phyloP scores from a whole-genome alignment of 2,329 filamentous ascomycete genomes.

The Xylariaceae sp. region DNA sequence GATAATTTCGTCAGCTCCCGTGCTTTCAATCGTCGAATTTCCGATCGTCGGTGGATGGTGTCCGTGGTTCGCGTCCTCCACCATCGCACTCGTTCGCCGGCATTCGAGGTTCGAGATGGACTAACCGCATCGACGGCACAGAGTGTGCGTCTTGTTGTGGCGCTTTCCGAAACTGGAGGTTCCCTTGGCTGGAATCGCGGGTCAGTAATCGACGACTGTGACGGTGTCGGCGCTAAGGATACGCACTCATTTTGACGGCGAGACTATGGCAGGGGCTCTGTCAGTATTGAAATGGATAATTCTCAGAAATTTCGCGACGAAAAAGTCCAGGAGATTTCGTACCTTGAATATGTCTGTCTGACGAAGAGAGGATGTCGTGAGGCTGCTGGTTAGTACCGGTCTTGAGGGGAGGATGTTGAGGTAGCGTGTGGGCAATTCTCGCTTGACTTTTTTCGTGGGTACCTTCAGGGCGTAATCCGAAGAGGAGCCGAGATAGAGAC shows the following conservation, averaged over 20 bases:
- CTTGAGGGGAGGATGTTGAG: slow-evolving; percentile 18
- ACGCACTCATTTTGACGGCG: slow-evolving; percentile 34
- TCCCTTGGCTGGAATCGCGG: slow-evolving; percentile 32
- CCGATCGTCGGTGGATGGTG: slow-evolving; percentile 1
- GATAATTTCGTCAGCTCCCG: slow-evolving; percentile 5
- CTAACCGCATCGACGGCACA: slow-evolving; percentile 98
- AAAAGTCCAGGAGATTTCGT: slow-evolving; percentile 9
- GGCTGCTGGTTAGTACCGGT: slow-evolving; percentile 23
- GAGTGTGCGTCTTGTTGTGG: slow-evolving; percentile 97
- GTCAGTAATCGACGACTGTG: slow-evolving; percentile 24
- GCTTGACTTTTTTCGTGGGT: slow-evolving; percentile 30
- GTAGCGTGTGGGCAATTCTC: slow-evolving; percentile 26
- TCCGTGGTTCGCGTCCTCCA: slow-evolving; percentile 5
- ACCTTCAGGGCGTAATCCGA: slow-evolving; percentile 24
- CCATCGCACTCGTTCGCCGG: background rate
- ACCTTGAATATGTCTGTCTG: slow-evolving; percentile 28
- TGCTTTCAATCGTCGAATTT: background rate
- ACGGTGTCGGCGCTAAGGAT: slow-evolving; percentile 11
- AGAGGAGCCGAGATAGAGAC: slow-evolving; percentile 26
- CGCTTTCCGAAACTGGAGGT: slow-evolving; percentile 45
- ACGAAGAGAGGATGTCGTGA: slow-evolving; percentile 22
- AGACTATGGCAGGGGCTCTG: slow-evolving; percentile 22
- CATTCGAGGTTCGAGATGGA: slow-evolving; percentile 30
- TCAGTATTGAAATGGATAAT: slow-evolving; percentile 15
- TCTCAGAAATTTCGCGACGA: background rate